phyloP scores from a whole-genome alignment of 2,329 filamentous ascomycete genomes.

The Aspergillus sp. region DNA sequence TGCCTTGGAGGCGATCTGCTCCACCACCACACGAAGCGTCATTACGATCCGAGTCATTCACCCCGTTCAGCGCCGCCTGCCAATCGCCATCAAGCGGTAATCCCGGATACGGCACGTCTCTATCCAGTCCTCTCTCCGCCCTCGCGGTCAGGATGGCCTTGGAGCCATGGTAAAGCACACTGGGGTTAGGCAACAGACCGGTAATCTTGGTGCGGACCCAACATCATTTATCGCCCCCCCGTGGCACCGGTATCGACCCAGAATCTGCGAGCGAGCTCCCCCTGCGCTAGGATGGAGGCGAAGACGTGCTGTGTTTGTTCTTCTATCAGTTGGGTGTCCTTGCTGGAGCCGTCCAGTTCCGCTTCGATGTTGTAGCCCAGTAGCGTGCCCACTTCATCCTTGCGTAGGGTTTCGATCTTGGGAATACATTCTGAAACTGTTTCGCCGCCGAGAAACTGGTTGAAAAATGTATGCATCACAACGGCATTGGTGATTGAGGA shows the following conservation, averaged over 20 bases:
- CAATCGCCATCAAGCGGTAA: not conserved
- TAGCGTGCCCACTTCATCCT: not conserved
- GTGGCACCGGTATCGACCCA: not conserved
- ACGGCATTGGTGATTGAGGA: not conserved
- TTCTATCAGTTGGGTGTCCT: not conserved
- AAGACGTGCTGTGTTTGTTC: conserved; percentile 1
- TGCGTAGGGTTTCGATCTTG: not conserved
- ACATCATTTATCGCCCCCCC: conserved; percentile 3
- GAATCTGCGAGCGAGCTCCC: not conserved
- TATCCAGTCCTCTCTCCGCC: not conserved
- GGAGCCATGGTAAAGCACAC: conserved; percentile 1
- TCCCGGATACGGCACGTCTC: not conserved
- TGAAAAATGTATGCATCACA: not conserved
- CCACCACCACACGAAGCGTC: not conserved
- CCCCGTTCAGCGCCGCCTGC: not conserved
- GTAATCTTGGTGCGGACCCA: conserved; percentile 5
- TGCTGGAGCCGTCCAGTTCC: conserved; percentile 3
- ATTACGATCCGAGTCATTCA: not conserved
- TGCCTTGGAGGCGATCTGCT: not conserved
- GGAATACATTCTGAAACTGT: not conserved
- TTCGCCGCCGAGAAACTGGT: not conserved
- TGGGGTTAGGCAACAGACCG: conserved; percentile 1
- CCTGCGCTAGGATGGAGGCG: conserved; percentile 1
- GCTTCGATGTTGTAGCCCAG: conserved; percentile 5
- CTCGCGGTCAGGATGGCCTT: conserved; percentile 1